Percentiles rank a stretch among this genome's conserved stretches.
These are phyloP conservation scores for Curvularia lunata DNA, from an alignment of 2,329 filamentous ascomycete genomes.

Conservation along the genomic window DNA sequence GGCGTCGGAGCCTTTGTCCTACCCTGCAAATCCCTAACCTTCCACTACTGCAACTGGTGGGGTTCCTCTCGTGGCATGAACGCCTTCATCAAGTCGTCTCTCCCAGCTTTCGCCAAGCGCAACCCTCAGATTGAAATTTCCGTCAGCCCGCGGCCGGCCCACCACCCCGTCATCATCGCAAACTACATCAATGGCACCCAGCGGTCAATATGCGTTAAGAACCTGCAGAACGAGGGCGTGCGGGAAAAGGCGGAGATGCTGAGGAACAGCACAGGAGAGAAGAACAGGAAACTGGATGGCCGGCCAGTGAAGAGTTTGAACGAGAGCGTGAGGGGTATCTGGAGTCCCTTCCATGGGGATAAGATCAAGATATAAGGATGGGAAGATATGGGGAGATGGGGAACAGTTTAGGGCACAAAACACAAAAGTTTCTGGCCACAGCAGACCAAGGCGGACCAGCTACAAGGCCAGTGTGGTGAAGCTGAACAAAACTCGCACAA, in stretches of 20 bases:
- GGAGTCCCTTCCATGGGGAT: conserved; percentile 67
- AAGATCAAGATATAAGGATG: conserved; percentile 45
- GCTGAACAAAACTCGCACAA: background rate
- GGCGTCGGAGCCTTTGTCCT: conserved; percentile 96
- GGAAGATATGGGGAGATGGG: background rate
- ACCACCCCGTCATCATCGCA: conserved; percentile 87
- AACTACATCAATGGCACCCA: conserved; percentile 90
- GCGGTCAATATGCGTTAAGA: conserved; percentile 87
- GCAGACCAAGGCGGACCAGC: background rate
- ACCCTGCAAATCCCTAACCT: conserved; percentile 93
- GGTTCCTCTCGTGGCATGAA: conserved; percentile 96
- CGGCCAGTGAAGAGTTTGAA: conserved; percentile 67
- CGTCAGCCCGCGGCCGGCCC: conserved; percentile 86
- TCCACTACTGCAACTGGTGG: conserved; percentile 97
- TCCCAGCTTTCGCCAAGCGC: conserved; percentile 76
- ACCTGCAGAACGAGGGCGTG: conserved; percentile 80
- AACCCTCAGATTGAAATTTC: conserved; percentile 92
- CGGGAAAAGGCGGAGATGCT: conserved; percentile 77
- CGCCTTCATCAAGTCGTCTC: conserved; percentile 78
- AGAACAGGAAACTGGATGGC: conserved; percentile 63
- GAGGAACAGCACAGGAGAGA: conserved; percentile 77
- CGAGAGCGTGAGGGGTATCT: conserved; percentile 69
- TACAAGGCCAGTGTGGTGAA: background rate
- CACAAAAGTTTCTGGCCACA: background rate
- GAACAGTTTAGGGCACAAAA: background rate